These are phyloP conservation scores for Coelastrella sp. DNA, from an alignment of 139 green algal genomes.

Conservation along the genomic window DNA sequence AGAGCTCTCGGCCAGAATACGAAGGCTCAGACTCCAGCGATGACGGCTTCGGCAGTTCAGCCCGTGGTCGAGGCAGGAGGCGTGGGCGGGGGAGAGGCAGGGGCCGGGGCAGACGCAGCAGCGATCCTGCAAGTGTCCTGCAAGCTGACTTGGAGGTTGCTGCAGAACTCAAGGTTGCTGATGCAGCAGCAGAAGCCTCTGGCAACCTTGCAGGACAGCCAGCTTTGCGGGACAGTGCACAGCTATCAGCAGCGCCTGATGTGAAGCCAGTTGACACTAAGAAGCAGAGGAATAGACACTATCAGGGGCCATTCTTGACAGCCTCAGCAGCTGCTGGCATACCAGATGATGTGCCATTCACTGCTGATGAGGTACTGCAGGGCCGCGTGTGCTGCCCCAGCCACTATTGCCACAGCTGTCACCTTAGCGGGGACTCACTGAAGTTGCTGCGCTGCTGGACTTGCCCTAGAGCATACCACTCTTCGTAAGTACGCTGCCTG, in stretches of 20 bases:
- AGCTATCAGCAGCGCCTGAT: not conserved
- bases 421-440: slow-evolving; percentile 16
- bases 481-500: not conserved
- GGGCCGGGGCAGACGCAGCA: slow-evolving; percentile 1
- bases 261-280: slow-evolving; percentile 13
- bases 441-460: slow-evolving; percentile 35
- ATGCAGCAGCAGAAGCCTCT: not conserved
- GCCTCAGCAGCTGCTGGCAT: not conserved
- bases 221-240: not conserved
- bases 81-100: not conserved
- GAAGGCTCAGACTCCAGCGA: not conserved
- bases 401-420: slow-evolving; percentile 29
- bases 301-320: slow-evolving; percentile 10
- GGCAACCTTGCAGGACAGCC: not conserved
- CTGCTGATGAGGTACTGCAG: slow-evolving; percentile 26
- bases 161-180: not conserved
- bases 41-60: too few species aligned
- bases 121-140: not conserved
- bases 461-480: slow-evolving; percentile 22
- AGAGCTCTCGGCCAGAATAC: not conserved
- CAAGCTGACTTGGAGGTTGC: not conserved
- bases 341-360: slow-evolving; percentile 32
- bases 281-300: slow-evolving; percentile 14
- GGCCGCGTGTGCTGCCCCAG: slow-evolving; percentile 32
- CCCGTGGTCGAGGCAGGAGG: too few species aligned